phyloP scores from a whole-genome alignment of 139 green algal genomes.

The Tetradesmus obliquus region DNA sequence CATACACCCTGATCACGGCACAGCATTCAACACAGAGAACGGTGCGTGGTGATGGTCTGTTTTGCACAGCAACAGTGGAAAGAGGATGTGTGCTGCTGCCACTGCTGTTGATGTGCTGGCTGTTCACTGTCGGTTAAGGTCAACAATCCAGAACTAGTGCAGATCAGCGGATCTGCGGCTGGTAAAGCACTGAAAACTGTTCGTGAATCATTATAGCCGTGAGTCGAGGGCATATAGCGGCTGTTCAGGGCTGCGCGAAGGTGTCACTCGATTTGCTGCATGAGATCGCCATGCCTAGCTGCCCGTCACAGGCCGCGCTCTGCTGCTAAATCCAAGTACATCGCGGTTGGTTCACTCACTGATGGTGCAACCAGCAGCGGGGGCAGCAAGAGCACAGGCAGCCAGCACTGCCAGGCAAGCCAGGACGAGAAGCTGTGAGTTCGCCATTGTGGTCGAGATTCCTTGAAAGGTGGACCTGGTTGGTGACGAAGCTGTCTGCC shows the following conservation, averaged over 20 bases:
- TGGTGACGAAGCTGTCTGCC: no score
- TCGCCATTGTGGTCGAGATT: not conserved
- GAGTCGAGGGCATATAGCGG: not conserved
- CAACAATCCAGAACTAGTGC: not conserved
- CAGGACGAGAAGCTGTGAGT: slow-evolving; percentile 4
- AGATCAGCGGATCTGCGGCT: not conserved
- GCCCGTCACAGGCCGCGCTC: not conserved
- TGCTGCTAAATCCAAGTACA: not conserved
- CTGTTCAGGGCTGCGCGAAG: not conserved
- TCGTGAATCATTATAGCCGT: not conserved
- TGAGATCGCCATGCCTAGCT: not conserved
- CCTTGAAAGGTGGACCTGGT: not conserved
- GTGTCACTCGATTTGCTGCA: not conserved
- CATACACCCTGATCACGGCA: no score
- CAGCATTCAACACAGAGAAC: not conserved
- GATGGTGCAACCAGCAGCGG: not conserved
- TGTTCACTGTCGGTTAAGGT: not conserved
- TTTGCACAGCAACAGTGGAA: not conserved
- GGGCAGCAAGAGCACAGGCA: not conserved
- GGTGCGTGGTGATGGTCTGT: not conserved
- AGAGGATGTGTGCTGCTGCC: not conserved
- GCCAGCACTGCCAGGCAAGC: slow-evolving; percentile 20
- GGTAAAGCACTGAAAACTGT: not conserved
- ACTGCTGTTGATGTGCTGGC: not conserved
- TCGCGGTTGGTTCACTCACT: not conserved